Evolutionary conservation across 345 rosid genomes (phyloP).

Genomic region (Eucalyptus decipiens): DNA sequence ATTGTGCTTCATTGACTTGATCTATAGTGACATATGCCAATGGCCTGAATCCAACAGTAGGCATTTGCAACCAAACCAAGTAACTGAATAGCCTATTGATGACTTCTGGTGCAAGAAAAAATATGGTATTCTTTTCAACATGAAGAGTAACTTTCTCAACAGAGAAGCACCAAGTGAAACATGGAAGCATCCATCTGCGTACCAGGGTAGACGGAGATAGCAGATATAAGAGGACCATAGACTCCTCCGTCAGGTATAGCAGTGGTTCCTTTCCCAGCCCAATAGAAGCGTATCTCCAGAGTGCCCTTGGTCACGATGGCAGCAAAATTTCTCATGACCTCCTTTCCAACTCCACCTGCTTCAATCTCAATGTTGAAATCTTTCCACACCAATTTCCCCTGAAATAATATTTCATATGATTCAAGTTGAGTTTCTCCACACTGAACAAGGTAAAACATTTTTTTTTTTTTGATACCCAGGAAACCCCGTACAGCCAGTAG

Average conservation of each 20-base stretch:
- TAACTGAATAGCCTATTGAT: neutral
- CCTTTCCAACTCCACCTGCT: conserved; percentile 5
- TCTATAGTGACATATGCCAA: neutral
- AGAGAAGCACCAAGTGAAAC: neutral
- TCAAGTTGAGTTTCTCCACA: too few species aligned
- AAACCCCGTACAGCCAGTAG: too few species aligned
- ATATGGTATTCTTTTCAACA: neutral
- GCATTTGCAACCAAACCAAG: neutral
- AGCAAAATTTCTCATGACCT: neutral
- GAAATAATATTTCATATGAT: too few species aligned
- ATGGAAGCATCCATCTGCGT: neutral
- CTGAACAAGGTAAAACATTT: too few species aligned
- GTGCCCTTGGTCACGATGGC: neutral
- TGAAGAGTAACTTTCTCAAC: neutral
- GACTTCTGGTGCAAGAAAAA: neutral
- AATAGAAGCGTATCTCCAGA: conserved; percentile 6
- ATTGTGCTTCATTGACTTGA: neutral
- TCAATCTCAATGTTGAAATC: conserved; percentile 4
- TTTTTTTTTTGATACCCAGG: too few species aligned
- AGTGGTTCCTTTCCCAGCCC: conserved; percentile 11
- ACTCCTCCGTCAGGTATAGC: neutral
- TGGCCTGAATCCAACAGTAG: neutral
- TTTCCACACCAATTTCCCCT: conserved; percentile 3
- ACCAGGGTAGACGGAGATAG: neutral
- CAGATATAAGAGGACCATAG: conserved; percentile 14